Evolutionary conservation across 2,329 filamentous ascomycete genomes (phyloP), one percentile per base, ranked within the genome.

Genomic region (Microsporum ferrugineum): DNA sequence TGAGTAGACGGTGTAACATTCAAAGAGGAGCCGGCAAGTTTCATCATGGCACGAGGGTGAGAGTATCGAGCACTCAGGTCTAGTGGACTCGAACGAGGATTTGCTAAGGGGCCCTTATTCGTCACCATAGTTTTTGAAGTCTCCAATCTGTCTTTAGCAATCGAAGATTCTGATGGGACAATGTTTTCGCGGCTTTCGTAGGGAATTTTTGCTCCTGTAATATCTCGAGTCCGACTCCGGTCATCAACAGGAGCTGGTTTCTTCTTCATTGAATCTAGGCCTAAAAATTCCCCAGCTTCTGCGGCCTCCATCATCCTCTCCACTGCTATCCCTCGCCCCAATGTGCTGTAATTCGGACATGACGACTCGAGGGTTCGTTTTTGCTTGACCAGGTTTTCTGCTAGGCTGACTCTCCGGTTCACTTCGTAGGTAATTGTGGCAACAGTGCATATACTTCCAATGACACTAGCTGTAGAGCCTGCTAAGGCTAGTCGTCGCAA

Each of bases 271-370:
- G 73, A 73, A 7, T 71, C 71, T 55, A 76, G 57, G 0, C 75
- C 73, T 60, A 72, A 69, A 47, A 76, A 76, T 27, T 77, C 74
- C 1, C 74, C 75, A 1, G 72, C 71, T 62, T 77, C 76, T 1
- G 76, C 76, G 2, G 75, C 74, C 55, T 76, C 74, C 63, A 77
- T 74, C 73, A 77, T 77, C 8, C 68, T 67, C 5, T 72, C 70
- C 7, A 77, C 66, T 41, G 71, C 68, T 47, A 64, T 69, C 23
- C 73, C 71, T 12, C 74, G 71, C 45, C 70, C 68, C 27, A 71
- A 72, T 55, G 74, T 71, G 73, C 74, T 69, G 66, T 76, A 76
- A 57, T 74, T 73, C 1, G 75, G 73, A 8, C 74, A 73, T 36
- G 73, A 73, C 39, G 73, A 70, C 59, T 74, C 74, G 6, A 77